Evolutionary conservation across 75 land plant genomes (phyloP), one percentile per base, ranked within the genome.

Genomic region (Pinus taeda): DNA sequence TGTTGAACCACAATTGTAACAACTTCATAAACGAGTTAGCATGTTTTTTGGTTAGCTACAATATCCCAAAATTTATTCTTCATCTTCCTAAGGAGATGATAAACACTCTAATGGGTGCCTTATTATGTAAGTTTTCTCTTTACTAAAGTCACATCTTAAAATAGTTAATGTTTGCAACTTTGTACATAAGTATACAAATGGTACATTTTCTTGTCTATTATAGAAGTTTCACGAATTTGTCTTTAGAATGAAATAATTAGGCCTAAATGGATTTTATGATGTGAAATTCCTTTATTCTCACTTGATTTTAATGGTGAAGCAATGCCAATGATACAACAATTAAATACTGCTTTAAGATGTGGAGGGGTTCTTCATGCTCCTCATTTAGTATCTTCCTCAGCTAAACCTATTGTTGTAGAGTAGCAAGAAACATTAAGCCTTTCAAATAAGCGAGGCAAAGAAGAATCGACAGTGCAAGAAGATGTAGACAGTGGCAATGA

Each of bases 11-110:
- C 64, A 96, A 96, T 81, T 96, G 98, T 79, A 96, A 96, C 79
- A 96, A 96, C 77, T 96, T 96, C 80, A 94, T 90, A 74, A 90
- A 92, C 78, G 98, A 96, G 83, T 88, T 96, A 49, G 85, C 93
- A 4, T 95, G 94, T 65, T 96, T 96, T 79, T 80, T 96, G 79
- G 89, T 94, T 39, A 93, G 97, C 5, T 57, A 81, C 11, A 65
- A 83, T 39, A 92, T 96, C 66, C 98, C 98, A 6, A 91, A 92
- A 7, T 88, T 84, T 55, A 96, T 96, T 73, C 72, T 96, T 63
- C 66, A 86, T 37, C 91, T 96, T 2, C 97, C 98, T 6, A 83
- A 85, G 57, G 97, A 94, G 61, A 88, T 92, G 45, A 84, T 94
- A 88, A 90, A 75, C 83, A 94, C 91, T 56, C 97, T 97, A 59